Evolutionary conservation across 176 grass and related monocot species (phyloP), one percentile per base, ranked within the genome.

Genomic region (Lolium perenne): DNA sequence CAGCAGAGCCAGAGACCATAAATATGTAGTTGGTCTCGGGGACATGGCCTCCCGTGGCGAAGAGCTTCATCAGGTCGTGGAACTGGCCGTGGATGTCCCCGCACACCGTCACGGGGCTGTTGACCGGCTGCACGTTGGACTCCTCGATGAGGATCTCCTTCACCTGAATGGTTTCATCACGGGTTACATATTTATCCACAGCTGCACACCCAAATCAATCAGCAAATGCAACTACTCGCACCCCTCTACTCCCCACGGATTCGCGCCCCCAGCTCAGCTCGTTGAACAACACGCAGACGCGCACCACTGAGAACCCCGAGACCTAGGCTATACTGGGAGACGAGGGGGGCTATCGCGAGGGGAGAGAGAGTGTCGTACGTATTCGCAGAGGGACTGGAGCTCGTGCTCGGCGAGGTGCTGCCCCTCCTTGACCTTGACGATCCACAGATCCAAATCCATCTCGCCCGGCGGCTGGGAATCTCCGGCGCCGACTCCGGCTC

Each of bases 371-470:
- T 35, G 56, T 7, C 86, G 73, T 54, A 99, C 97, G 78, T 99
- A 99, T 99, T 99, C 97, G 82, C 97, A 99, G 74, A 99, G 97
- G 58, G 92, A 91, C 83, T 99, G 97, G 80, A 99, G 97, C 88
- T 99, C 97, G 90, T 99, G 87, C 86, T 99, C 97, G 66, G 92
- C 87, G 64, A 99, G 90, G 81, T 99, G 97, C 79, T 94, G 94
- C 53, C 97, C 94, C 86, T 96, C 92, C 87, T 99, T 99, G 82
- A 99, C 97, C 87, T 94, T 96, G 38, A 92, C 91, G 92, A 99
- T 99, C 94, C 97, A 99, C 85, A 94, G 97, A 96, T 99, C 97
- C 75, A 99, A 94, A 92, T 99, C 92, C 97, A 99, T 99, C 22
- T 20, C 73, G 73, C 23, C 25, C 0, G 48, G 20, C 47, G 1